Evolutionary conservation across 164 flowering plant species (phyloP).

Genomic region (Macadamia tetraphylla): DNA sequence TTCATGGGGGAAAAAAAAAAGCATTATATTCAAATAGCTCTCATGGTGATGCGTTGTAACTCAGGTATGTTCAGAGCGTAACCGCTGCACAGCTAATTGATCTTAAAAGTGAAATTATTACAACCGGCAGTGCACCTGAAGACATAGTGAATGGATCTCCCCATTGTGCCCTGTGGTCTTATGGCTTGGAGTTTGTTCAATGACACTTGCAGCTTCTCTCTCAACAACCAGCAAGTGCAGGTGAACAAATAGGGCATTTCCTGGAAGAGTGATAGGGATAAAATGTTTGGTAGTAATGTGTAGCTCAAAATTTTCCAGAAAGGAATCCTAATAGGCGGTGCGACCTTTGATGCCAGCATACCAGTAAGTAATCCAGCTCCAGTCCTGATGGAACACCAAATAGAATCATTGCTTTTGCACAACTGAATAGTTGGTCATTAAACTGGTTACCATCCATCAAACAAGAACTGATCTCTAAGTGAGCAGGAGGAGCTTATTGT

Average conservation of each 20-base stretch:
- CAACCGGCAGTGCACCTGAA: constrained; percentile 59
- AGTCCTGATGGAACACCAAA: not conserved
- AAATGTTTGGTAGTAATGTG: constrained; percentile 76
- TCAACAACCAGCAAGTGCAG: constrained; percentile 24
- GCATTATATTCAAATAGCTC: no score
- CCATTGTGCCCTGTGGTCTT: constrained; percentile 94
- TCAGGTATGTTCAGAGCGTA: constrained; percentile 87
- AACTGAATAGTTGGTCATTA: no score
- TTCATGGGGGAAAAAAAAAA: no score
- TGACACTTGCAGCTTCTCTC: constrained; percentile 73
- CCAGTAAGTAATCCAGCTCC: constrained; percentile 47
- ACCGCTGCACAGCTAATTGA: constrained; percentile 56
- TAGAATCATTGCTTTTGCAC: no score
- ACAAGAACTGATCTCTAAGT: constrained; percentile 32
- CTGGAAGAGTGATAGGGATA: constrained; percentile 91
- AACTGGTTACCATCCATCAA: not conserved
- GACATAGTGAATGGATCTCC: constrained; percentile 18
- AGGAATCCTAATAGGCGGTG: constrained; percentile 67
- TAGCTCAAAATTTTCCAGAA: constrained; percentile 78
- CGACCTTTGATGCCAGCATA: constrained; percentile 28
- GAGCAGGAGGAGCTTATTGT: constrained; percentile 93
- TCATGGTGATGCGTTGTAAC: constrained; percentile 1
- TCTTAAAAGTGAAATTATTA: constrained; percentile 14
- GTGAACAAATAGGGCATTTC: constrained; percentile 74
- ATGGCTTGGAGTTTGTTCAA: constrained; percentile 94